Base-by-base conservation (phyloP, 306 rosid genomes). In the Ceratonia siliqua region DNA sequence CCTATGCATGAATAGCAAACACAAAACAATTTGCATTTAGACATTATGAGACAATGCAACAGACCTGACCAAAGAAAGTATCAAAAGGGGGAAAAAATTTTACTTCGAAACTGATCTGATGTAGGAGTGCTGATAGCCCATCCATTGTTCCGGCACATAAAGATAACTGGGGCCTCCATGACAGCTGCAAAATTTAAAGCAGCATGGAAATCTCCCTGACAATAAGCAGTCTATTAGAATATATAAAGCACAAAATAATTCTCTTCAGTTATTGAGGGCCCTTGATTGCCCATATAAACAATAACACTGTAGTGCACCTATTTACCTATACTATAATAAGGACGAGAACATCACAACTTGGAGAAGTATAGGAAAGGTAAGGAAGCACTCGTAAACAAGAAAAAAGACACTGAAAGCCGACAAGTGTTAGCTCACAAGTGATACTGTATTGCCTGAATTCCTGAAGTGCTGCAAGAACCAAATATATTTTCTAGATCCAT, bases 111-210 rank as follows among this genome's bases (percentile, higher is more conserved):
- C 80, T 93, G 98, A 65, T 93, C 96, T 75, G 96, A 85, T 61
- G 87, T 89, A 25, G 96, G 97, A 64, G 98, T 93, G 70, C 98
- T 93, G 75, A 93, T 93, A 52, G 98, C 98, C 98, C 98, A 93
- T 81, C 98, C 96, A 83, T 91, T 93, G 87, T 93, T 93, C 62
- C 98, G 97, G 74, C 98, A 93, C 42, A 91, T 74, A 56, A 93
- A 91, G 70, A 93, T 81, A 48, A 93, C 96, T 6, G 98, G 98
- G 50, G 89, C 94, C 83, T 91, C 97, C 69, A 38, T 72, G 57
- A 93, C 97, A 0, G 97, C 98, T 21, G 97, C 97, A 82, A 93
- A 93, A 82, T 93, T 93, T 58, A 93, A 70, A 7, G 89, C 96
- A 30, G 92, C 98, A 65, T 91, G 97, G 85, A 93, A 91, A 84